Base-by-base conservation (phyloP, 176 grass and related monocot species). In the Triticum monococcum region DNA sequence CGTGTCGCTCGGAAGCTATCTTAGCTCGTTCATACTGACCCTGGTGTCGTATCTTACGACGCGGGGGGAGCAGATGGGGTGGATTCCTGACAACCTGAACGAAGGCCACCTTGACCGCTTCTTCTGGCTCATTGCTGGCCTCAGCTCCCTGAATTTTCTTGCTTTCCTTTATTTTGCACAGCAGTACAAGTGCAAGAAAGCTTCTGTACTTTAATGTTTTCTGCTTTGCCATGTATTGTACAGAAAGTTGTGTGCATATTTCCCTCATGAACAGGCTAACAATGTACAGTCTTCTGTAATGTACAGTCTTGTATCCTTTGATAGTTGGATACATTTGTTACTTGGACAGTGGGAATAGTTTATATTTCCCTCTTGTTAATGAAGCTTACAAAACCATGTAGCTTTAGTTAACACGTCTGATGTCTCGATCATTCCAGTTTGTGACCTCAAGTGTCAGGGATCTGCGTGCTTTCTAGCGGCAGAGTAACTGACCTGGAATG, bases 11-110 rank as follows among this genome's bases (percentile, higher is more conserved):
- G 96, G 96, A 30, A 94, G 92, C 41, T 98, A 98, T 32, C 83
- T 92, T 33, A 93, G 89, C 59, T 98, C 95, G 11, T 91, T 98
- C 57, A 93, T 95, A 17, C 33, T 98, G 85, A 95, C 91, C 12
- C 25, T 91, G 1, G 91, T 95, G 24, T 79, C 89, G 7, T 86
- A 62, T 72, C 38, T 95, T 18, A 98, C 95, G 3, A 89, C 86
- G 63, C 69, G 48, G 63, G 84, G 78, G 57, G 88, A 75, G 0
- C 67, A 92, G 64, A n/a, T 18, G 17, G 90, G 88, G 75, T 97
- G 95, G 95, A 93, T 97, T 32, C 92, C 95, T n/a, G 95, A 97
- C 77, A 93, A 97, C 78, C 78, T 97, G 68, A 97, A 98, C 25
- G 92, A 95, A 89, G 95, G 95, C 32, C 93, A 98, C 81, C 88